Evolutionary conservation across 2,329 filamentous ascomycete genomes (phyloP).

Genomic region (Xylaria sp.): DNA sequence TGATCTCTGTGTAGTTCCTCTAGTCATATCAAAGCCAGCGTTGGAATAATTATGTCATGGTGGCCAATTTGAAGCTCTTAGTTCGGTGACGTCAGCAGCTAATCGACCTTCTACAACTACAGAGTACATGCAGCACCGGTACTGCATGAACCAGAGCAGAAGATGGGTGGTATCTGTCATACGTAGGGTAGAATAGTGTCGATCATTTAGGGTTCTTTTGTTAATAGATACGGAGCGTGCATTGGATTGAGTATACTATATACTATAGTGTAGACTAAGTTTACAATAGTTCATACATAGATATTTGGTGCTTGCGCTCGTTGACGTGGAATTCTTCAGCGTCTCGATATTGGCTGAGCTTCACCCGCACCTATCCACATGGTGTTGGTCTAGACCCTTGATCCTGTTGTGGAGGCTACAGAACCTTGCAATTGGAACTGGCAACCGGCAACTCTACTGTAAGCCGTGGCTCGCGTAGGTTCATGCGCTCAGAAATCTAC

Average conservation of each 20-base stretch:
- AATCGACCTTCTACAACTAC: neutral
- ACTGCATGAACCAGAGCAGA: constrained; percentile 14
- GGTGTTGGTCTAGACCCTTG: neutral
- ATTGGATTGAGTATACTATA: neutral
- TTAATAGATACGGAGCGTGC: constrained; percentile 4
- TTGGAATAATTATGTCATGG: constrained; percentile 28
- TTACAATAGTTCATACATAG: neutral
- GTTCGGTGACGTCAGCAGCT: constrained; percentile 28
- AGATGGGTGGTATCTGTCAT: constrained; percentile 13
- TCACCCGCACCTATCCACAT: neutral
- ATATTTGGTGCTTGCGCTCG: constrained; percentile 3
- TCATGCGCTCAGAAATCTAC: neutral
- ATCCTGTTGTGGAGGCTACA: constrained; percentile 1
- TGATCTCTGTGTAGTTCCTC: neutral
- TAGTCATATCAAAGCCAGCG: constrained; percentile 1
- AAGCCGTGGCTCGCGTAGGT: neutral
- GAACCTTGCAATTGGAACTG: too few relatives aligned
- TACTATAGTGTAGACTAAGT: neutral
- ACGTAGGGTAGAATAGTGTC: constrained; percentile 11
- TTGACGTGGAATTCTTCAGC: neutral
- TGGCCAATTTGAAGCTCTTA: constrained; percentile 18
- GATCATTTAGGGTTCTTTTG: constrained; percentile 16
- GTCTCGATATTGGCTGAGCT: neutral
- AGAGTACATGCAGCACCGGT: neutral
- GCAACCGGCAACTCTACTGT: too few relatives aligned